Percentiles rank a stretch among this genome's conserved stretches.
These are phyloP conservation scores for Pseudopyricularia javanii DNA, from an alignment of 2,329 filamentous ascomycete species.

Conservation along the genomic window DNA sequence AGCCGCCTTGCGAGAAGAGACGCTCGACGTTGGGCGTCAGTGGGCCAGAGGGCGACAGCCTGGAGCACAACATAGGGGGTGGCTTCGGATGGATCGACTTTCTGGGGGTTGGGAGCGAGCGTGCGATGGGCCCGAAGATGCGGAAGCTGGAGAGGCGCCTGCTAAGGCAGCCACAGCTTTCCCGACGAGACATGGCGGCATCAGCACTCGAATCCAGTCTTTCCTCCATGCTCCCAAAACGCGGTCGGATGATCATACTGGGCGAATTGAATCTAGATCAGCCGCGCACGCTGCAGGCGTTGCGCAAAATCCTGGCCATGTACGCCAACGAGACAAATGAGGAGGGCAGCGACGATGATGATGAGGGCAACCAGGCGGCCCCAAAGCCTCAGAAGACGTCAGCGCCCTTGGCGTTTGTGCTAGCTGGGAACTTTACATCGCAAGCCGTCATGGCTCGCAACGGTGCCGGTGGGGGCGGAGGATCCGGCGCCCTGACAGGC, in stretches of 20 bases:
- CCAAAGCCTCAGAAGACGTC: not conserved
- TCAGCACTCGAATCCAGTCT: not conserved
- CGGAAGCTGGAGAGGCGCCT: constrained; percentile 62
- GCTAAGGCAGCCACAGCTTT: constrained; percentile 25
- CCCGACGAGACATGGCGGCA: constrained; percentile 7
- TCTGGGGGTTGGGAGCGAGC: constrained; percentile 78
- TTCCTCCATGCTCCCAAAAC: constrained; percentile 15
- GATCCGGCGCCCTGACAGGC: not conserved
- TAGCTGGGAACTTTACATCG: constrained; percentile 74
- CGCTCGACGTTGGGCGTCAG: constrained; percentile 65
- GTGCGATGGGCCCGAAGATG: constrained; percentile 74
- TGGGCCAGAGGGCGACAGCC: constrained; percentile 37
- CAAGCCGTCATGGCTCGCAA: constrained; percentile 55
- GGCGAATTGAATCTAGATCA: constrained; percentile 81
- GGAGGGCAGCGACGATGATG: not conserved
- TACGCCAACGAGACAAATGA: constrained; percentile 56
- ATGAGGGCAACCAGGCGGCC: not conserved
- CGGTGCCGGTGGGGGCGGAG: constrained; percentile 18
- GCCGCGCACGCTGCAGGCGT: constrained; percentile 66
- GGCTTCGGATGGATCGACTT: constrained; percentile 98
- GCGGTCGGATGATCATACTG: constrained; percentile 57
- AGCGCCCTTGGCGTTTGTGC: constrained; percentile 63
- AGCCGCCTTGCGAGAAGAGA: constrained; percentile 81
- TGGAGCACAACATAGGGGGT: constrained; percentile 54
- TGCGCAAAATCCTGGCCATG: constrained; percentile 63